These are phyloP conservation scores for Fraxinus dipetala DNA, from an alignment of 305 asterid species.

Conservation along the genomic window DNA sequence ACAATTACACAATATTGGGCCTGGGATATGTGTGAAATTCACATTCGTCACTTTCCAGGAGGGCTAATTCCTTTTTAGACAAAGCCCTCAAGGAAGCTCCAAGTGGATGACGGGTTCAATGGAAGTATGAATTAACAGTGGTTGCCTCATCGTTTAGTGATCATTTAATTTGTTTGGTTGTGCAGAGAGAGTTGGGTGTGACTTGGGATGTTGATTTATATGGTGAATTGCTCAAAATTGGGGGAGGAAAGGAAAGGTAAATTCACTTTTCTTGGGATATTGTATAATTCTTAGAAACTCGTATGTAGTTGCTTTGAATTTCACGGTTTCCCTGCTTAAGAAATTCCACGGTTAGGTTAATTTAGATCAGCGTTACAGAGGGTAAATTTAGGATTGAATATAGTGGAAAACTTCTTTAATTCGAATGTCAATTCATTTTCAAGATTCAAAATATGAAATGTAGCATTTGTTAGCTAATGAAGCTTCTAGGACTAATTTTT, in stretches of 20 bases:
- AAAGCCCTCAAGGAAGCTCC: background rate
- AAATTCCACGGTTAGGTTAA: background rate
- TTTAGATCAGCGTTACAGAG: background rate
- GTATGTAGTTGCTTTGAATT: constrained; percentile 4
- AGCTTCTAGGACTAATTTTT: background rate
- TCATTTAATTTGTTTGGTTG: constrained; percentile 13
- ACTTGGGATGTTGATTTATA: constrained; percentile 91
- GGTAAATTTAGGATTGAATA: background rate
- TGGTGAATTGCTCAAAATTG: constrained; percentile 88
- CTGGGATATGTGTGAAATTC: background rate
- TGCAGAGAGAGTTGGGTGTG: constrained; percentile 83
- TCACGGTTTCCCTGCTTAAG: background rate
- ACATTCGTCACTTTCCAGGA: background rate
- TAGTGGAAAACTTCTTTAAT: background rate
- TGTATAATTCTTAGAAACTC: constrained; percentile 1
- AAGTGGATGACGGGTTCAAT: background rate
- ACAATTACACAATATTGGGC: background rate
- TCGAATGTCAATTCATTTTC: background rate
- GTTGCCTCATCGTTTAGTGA: background rate
- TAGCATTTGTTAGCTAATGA: constrained; percentile 3
- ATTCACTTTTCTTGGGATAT: background rate
- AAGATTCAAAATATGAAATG: constrained; percentile 7
- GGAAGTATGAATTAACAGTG: background rate
- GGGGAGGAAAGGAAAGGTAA: constrained; percentile 97
- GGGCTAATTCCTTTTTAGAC: background rate